Percentiles rank a stretch among this genome's conserved stretches.
Evolutionary conservation across 129 eudicot species (phyloP).

Genomic region (Logfia minima): DNA sequence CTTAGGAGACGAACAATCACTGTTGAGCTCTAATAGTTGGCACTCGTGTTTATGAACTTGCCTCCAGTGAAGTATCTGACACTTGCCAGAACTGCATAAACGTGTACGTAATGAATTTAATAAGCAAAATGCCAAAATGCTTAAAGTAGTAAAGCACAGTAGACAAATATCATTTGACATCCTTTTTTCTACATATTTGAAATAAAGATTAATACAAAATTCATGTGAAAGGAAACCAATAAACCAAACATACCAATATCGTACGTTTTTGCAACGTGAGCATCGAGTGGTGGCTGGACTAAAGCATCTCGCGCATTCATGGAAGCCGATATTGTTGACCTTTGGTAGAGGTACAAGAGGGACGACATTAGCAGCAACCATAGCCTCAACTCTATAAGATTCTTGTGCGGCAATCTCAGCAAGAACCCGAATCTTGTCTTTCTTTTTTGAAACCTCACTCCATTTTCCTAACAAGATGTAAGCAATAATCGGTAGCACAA

Average conservation of each 20-base stretch:
- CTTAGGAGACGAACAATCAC: constrained; percentile 43
- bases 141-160: neutral
- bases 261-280: constrained; percentile 79
- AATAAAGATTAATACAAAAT: neutral
- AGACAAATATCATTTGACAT: neutral
- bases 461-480: constrained; percentile 87
- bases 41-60: constrained; percentile 89
- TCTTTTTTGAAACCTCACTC: constrained; percentile 71
- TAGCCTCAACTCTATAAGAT: constrained; percentile 47
- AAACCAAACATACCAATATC: constrained; percentile 69
- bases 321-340: constrained; percentile 31
- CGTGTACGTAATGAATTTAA: neutral
- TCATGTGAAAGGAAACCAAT: constrained; percentile 6
- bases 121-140: neutral
- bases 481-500: constrained; percentile 79
- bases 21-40: constrained; percentile 48
- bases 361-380: constrained; percentile 50
- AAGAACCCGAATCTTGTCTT: constrained; percentile 55
- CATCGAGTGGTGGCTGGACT: constrained; percentile 83
- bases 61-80: constrained; percentile 96
- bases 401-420: constrained; percentile 61
- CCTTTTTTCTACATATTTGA: neutral
- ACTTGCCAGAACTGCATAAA: constrained; percentile 82
- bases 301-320: constrained; percentile 81
- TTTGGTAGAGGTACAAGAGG: constrained; percentile 51